Evolutionary conservation across 83 land plant genomes (phyloP).

Genomic region (Picea abies): DNA sequence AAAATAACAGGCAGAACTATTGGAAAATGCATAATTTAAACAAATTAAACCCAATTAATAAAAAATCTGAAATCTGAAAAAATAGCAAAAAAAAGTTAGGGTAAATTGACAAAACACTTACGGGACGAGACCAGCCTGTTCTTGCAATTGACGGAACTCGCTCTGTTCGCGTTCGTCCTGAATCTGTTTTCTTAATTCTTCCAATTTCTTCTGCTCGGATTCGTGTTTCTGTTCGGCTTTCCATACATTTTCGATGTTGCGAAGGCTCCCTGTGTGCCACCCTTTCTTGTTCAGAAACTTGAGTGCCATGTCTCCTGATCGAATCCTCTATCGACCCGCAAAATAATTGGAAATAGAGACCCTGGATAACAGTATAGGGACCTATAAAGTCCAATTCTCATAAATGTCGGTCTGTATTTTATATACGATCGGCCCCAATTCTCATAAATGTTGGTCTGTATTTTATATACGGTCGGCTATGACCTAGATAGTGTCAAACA

Average conservation of each 20-base stretch:
- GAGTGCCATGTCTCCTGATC: constrained; percentile 57
- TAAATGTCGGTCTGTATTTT: too few relatives aligned
- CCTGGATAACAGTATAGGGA: too few relatives aligned
- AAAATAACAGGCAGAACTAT: background rate
- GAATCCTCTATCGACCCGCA: background rate
- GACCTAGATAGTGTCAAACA: too few relatives aligned
- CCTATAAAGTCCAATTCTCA: too few relatives aligned
- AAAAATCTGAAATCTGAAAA: background rate
- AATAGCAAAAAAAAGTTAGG: background rate
- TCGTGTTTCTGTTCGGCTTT: constrained; percentile 99
- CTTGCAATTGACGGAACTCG: constrained; percentile 91
- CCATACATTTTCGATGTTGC: constrained; percentile 99
- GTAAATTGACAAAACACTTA: constrained; percentile 27
- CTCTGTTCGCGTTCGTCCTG: constrained; percentile 81
- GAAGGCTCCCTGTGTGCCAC: constrained; percentile 98
- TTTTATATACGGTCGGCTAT: too few relatives aligned
- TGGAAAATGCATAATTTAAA: background rate
- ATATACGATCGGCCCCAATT: too few relatives aligned
- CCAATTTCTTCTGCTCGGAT: constrained; percentile 90
- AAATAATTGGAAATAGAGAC: too few relatives aligned
- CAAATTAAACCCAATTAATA: background rate
- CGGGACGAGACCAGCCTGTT: constrained; percentile 97
- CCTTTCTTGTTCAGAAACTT: constrained; percentile 99
- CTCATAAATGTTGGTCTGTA: too few relatives aligned
- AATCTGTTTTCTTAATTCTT: constrained; percentile 97